Base-by-base conservation (phyloP, 495 filamentous ascomycete genomes). In the Hypomontagnella submonticulosa region DNA sequence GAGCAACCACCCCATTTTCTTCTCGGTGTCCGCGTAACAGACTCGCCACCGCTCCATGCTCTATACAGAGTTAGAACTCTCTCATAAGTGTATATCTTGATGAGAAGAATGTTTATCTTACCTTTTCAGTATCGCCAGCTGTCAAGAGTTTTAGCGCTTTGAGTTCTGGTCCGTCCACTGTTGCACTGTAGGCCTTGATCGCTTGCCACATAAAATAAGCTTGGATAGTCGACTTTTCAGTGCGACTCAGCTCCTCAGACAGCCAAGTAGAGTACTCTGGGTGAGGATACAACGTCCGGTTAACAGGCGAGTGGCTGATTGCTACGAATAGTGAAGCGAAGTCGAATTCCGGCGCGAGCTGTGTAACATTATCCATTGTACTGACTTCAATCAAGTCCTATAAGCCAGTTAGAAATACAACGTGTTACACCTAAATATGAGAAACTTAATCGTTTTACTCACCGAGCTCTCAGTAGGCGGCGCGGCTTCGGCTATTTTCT, bases 31-130 rank as follows among this genome's bases (percentile, higher is more conserved):
- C 1, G n/a, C 15, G 9, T 89, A 80, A 64, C 88, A 90, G 52
- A 83, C 87, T 63, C 85, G 79, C 88, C 88, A 90, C 52, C 88
- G 76, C 37, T 90, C 88, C 34, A 83, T 76, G 8, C 67, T 75
- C 0, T 86, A 82, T 5, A 33, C 2, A 6, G 8, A 18, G 15
- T 63, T 49, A 63, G 43, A 63, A 48, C 20, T 7, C 9, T 12
- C 33, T 37, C 3, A 27, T 38, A 11, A 15, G n/a, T 4, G 3
- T 40, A 8, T 2, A 32, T 4, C 13, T 4, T 9, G 4, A 37
- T 9, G 38, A 0, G n/a, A 18, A 12, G 32, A 4, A 1, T 5
- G 37, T 0, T 16, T 1, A 12, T 9, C n/a, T 48, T 55, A 62
- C 86, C 69, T 61, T 67, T 61, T 60, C 71, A 13, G 12, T 8